A percentile compares a stretch with the other conserved stretches of the same genome.
Evolutionary conservation across 768 basidiomycete species (phyloP).

Genomic region (Chiua virens): DNA sequence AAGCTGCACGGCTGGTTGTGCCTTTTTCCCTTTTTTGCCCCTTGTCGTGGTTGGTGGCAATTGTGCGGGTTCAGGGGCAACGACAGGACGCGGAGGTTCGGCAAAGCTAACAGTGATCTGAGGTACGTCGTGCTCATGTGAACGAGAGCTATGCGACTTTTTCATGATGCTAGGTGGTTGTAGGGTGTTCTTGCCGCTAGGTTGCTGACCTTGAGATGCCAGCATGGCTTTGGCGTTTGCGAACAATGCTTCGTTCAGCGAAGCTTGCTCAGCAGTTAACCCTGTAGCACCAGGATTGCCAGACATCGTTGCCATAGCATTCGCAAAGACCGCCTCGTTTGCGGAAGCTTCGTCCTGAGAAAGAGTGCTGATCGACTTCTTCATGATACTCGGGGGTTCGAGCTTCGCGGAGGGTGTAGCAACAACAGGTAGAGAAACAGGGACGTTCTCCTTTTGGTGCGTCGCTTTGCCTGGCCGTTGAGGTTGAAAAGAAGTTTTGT

Average conservation of each 20-base stretch:
- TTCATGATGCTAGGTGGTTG: conserved; percentile 26
- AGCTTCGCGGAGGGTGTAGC: conserved; percentile 12
- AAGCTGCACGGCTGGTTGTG: conserved; percentile 11
- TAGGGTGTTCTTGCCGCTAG: conserved; percentile 6
- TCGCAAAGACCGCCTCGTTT: conserved; percentile 28
- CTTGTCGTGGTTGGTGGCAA: conserved; percentile 7
- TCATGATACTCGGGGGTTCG: conserved; percentile 21
- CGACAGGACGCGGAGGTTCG: background rate
- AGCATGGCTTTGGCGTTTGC: conserved; percentile 20
- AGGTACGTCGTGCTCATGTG: conserved; percentile 26
- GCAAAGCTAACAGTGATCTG: conserved; percentile 29
- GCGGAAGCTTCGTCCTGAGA: conserved; percentile 25
- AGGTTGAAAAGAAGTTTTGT: conserved; percentile 12
- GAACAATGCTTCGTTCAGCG: conserved; percentile 26
- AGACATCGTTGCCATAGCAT: conserved; percentile 21
- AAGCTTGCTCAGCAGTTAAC: conserved; percentile 20
- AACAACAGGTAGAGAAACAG: conserved; percentile 8
- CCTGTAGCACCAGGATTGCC: conserved; percentile 2
- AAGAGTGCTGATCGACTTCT: conserved; percentile 27
- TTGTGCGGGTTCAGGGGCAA: conserved; percentile 9
- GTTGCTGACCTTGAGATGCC: conserved; percentile 10
- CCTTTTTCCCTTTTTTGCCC: conserved; percentile 30
- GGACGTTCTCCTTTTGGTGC: conserved; percentile 30
- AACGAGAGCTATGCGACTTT: conserved; percentile 26
- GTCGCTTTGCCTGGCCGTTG: conserved; percentile 12